phyloP scores from a whole-genome alignment of 140 eudicot species.

The Flaveria floridana region DNA sequence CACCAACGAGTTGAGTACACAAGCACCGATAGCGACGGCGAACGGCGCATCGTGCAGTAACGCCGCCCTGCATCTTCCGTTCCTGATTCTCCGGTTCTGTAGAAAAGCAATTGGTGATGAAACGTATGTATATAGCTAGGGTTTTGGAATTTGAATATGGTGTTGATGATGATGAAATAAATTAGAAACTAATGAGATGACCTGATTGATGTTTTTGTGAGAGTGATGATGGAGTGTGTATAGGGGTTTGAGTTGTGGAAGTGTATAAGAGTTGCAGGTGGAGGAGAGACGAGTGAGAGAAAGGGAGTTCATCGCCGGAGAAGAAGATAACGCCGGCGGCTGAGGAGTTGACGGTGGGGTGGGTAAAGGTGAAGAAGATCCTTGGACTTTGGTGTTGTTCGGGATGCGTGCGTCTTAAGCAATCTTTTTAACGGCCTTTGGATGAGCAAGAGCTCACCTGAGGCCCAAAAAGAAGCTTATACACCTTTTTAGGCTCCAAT shows the following conservation, averaged over 20 bases:
- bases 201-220: constrained; percentile 37
- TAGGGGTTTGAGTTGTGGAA: constrained; percentile 25
- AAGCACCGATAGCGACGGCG: constrained; percentile 75
- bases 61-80: constrained; percentile 67
- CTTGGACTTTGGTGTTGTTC: background rate
- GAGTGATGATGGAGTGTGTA: constrained; percentile 26
- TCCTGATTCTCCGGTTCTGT: constrained; percentile 34
- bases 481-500: no score
- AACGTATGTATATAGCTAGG: background rate
- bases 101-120: background rate
- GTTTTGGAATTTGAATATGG: constrained; percentile 14
- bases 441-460: no score
- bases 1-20: constrained; percentile 62
- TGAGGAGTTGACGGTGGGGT: constrained; percentile 17
- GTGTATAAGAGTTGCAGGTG: constrained; percentile 27
- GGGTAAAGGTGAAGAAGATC: constrained; percentile 8
- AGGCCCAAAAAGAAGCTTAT: no score
- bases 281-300: constrained; percentile 34
- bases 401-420: constrained; percentile 27
- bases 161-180: background rate
- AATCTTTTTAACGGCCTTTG: no score
- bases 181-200: background rate
- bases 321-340: constrained; percentile 14
- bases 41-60: constrained; percentile 64
- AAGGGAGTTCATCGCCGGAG: constrained; percentile 46